phyloP scores from a whole-genome alignment of 78 protist genomes.

The Guillardia theta region DNA sequence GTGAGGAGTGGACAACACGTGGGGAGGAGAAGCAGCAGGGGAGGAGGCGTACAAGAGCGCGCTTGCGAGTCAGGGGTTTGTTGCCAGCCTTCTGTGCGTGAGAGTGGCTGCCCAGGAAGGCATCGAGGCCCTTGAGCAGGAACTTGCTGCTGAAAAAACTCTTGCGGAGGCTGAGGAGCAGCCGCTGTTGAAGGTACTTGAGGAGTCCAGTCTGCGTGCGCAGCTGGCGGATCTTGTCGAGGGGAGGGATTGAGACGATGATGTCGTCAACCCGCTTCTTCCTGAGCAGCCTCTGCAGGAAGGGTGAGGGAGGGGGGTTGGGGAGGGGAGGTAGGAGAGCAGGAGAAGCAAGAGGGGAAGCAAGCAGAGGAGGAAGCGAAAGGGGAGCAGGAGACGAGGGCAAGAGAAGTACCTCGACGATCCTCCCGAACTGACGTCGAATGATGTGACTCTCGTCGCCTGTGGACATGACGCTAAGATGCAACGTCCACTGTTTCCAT shows the following conservation, averaged over 20 bases:
- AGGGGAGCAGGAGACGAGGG: no score
- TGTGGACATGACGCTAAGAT: not conserved
- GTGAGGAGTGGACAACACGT: no score
- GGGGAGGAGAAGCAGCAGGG: no score
- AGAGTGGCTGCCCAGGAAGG: not conserved
- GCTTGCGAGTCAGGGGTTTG: not conserved
- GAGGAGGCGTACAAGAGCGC: no score
- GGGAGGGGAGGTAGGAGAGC: no score
- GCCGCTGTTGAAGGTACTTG: not conserved
- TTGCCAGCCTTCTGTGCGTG: not conserved
- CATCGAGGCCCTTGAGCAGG: constrained; percentile 5
- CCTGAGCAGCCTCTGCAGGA: not conserved
- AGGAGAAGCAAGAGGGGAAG: no score
- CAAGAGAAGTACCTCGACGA: no score
- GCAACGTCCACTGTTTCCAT: not conserved
- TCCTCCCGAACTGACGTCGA: not conserved
- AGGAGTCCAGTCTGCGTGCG: not conserved
- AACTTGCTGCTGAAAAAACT: not conserved
- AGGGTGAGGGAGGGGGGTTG: no score
- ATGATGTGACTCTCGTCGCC: not conserved
- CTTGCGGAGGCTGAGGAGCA: not conserved
- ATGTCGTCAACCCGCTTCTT: not conserved
- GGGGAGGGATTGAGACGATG: not conserved
- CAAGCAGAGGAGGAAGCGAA: no score
- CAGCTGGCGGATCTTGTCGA: not conserved